Evolutionary conservation across 2,329 filamentous ascomycete species (phyloP).

Genomic region (Fusarium multiceps): DNA sequence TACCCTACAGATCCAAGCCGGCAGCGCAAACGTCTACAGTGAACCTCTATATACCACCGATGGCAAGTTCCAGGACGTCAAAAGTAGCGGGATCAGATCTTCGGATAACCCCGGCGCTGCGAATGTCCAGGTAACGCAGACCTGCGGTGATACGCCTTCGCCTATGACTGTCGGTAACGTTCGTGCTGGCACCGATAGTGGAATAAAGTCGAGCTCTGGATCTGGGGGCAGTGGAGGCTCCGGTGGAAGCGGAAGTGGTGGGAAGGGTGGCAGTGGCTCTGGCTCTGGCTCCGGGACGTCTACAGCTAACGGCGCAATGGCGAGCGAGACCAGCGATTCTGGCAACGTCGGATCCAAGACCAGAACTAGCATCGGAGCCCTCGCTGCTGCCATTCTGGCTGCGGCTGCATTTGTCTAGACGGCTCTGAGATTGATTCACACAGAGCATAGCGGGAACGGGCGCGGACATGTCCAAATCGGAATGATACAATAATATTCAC

Average conservation of each 20-base stretch:
- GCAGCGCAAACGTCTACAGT: constrained; percentile 27
- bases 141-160: constrained; percentile 21
- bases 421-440: neutral
- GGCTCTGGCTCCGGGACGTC: neutral
- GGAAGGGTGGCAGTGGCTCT: neutral
- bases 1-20: constrained; percentile 23
- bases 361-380: constrained; percentile 12
- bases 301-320: constrained; percentile 9
- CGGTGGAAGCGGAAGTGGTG: neutral
- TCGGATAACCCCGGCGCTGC: constrained; percentile 19
- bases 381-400: constrained; percentile 20
- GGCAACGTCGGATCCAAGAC: constrained; percentile 20
- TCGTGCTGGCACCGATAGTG: constrained; percentile 25
- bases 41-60: constrained; percentile 27
- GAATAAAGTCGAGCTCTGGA: constrained; percentile 22
- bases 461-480: neutral
- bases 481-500: constrained; percentile 11
- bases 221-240: constrained; percentile 17
- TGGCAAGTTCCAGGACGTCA: constrained; percentile 29
- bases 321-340: constrained; percentile 16
- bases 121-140: constrained; percentile 30
- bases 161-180: constrained; percentile 29
- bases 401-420: constrained; percentile 10
- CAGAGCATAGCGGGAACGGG: neutral
- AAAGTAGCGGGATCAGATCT: constrained; percentile 26